These are phyloP conservation scores for Emmonsiellopsis sp. DNA, from an alignment of 2,329 filamentous ascomycete species.

Conservation along the genomic window DNA sequence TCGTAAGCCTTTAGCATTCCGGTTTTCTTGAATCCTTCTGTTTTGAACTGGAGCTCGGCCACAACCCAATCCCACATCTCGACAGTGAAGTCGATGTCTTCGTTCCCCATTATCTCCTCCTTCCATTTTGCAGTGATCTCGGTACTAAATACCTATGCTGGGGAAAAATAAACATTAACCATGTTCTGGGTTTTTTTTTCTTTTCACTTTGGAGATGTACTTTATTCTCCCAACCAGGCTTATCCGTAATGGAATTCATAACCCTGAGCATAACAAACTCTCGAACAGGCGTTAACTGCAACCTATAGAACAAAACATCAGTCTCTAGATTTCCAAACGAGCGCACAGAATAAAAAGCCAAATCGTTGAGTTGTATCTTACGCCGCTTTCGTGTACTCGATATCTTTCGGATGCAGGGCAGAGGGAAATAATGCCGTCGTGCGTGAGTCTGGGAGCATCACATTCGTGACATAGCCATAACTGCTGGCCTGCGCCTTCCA, in stretches of 20 bases:
- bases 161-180: background rate
- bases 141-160: conserved; percentile 25
- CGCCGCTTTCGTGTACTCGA: no score
- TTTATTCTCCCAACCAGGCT: conserved; percentile 33
- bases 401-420: no score
- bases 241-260: conserved; percentile 36
- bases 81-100: conserved; percentile 19
- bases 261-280: conserved; percentile 33
- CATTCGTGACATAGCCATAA: background rate
- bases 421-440: no score
- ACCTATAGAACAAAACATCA: conserved; percentile 7
- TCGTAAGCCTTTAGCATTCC: conserved; percentile 38
- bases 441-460: no score
- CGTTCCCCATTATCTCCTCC: conserved; percentile 15
- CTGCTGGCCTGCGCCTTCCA: background rate
- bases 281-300: conserved; percentile 18
- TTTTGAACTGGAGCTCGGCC: conserved; percentile 42
- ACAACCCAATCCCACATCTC: conserved; percentile 33
- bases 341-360: background rate
- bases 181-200: no score
- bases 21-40: conserved; percentile 27
- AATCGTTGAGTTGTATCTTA: no score
- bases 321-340: background rate
- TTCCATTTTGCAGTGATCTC: conserved; percentile 26
- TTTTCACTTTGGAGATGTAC: conserved; percentile 11